Conservation (phyloP, 192 early-diverging fungal genomes). For the Coemansia sp. region DNA sequence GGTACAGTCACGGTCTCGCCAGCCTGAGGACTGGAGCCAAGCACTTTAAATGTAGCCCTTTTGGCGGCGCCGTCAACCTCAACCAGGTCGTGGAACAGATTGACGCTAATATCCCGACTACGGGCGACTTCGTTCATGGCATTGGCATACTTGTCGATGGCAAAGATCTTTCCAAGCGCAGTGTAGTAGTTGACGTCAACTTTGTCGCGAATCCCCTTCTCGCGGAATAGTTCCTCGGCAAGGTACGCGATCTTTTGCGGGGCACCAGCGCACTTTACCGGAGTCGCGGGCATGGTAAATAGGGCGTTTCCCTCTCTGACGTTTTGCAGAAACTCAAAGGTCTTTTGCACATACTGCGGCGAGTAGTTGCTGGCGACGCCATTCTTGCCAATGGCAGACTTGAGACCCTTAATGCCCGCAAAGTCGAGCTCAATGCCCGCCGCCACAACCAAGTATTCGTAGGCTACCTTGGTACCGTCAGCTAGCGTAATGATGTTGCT, state of each 20-base stretch:
- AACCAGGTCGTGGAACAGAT: constrained; percentile 72
- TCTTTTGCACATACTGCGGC: constrained; percentile 71
- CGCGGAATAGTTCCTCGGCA: constrained; percentile 81
- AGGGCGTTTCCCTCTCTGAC: constrained; percentile 66
- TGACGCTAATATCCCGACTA: constrained; percentile 70
- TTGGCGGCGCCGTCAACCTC: constrained; percentile 67
- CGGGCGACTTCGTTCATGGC: constrained; percentile 70
- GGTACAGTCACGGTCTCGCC: constrained; percentile 64
- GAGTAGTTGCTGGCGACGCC: constrained; percentile 88
- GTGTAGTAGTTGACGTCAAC: constrained; percentile 76
- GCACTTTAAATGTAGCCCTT: constrained; percentile 72
- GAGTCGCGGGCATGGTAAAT: constrained; percentile 87
- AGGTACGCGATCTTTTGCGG: constrained; percentile 89
- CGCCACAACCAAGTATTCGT: constrained; percentile 76
- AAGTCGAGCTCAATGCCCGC: constrained; percentile 79
- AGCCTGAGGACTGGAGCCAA: constrained; percentile 43
- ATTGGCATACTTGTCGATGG: constrained; percentile 80
- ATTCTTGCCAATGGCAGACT: constrained; percentile 74
- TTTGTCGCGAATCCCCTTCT: constrained; percentile 68
- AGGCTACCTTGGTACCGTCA: constrained; percentile 66
- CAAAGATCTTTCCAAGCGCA: constrained; percentile 86
- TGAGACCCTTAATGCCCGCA: constrained; percentile 77
- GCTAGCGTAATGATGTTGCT: constrained; percentile 68
- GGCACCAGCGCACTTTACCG: constrained; percentile 89
- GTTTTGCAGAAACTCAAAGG: constrained; percentile 70